Evolutionary conservation across 2,329 filamentous ascomycete genomes (phyloP), one percentile per base, ranked within the genome.

Genomic region (Alternaria incomplexa): DNA sequence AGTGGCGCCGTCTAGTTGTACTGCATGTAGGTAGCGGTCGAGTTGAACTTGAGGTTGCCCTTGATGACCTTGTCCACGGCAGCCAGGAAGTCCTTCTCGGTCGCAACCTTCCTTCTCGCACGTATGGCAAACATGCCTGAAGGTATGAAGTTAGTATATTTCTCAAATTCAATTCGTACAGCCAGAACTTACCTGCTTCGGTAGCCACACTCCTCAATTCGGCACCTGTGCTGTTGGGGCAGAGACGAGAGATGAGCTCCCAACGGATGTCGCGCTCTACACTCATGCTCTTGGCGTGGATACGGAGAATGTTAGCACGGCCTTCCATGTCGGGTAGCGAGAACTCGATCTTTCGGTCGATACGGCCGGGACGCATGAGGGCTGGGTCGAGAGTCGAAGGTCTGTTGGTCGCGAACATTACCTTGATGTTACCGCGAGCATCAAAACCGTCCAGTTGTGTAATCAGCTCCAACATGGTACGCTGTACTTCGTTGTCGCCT

Each of bases 61-160:
- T 97, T 97, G 85, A 98, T 98, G 68, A 99, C 96, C 89, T 99
- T 99, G 86, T 99, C 96, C 65, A 99, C 96, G 3, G 96, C 95
- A 61, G 93, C 94, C 73, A 99, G 84, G 83, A 99, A 99, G 83
- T 99, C 96, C 88, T 99, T 98, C 86, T 99, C 96, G 1, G 94
- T 95, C 0, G 96, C 96, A 15, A 99, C 93, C 91, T 99, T 99
- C 83, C 96, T 90, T 80, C 96, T 86, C 40, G 93, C 93, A 50
- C 96, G 89, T 70, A 99, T 97, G 64, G 96, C 96, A 78, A 97
- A 99, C 95, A 99, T 98, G n/a, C n/a, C n/a, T n/a, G n/a, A n/a
- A n/a, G n/a, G n/a, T n/a, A n/a, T n/a, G n/a, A n/a, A n/a, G n/a
- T n/a, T n/a, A 36, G 32, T 36, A n/a, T 9, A 36, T 36, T 8